Evolutionary conservation across 257 asterid species (phyloP).

Genomic region (Lantana camara): DNA sequence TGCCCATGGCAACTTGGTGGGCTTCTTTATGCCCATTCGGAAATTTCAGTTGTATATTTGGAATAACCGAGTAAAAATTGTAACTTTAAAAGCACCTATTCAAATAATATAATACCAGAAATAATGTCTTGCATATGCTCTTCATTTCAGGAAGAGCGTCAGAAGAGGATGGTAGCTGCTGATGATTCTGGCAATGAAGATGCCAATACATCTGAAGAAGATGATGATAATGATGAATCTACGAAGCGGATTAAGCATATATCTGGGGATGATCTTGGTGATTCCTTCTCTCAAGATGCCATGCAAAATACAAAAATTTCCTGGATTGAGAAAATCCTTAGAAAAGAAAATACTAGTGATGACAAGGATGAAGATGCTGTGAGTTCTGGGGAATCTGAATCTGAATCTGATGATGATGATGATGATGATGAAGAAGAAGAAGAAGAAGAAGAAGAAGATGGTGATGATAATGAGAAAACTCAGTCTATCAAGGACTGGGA

Average conservation of each 20-base stretch:
- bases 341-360: conserved; percentile 38
- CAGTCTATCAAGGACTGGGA: conserved; percentile 88
- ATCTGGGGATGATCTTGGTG: conserved; percentile 98
- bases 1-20: neutral
- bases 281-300: conserved; percentile 63
- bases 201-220: conserved; percentile 52
- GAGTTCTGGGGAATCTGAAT: too few species aligned
- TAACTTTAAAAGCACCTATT: conserved; percentile 1
- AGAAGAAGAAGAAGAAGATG: conserved; percentile 43
- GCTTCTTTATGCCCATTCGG: neutral
- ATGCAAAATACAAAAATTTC: conserved; percentile 44
- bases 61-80: neutral
- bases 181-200: conserved; percentile 75
- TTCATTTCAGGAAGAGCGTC: conserved; percentile 77
- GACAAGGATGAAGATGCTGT: too few species aligned
- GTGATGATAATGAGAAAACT: conserved; percentile 39
- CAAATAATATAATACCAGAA: neutral
- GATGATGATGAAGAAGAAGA: conserved; percentile 47
- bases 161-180: conserved; percentile 74
- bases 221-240: conserved; percentile 44
- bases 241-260: conserved; percentile 42
- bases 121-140: conserved; percentile 25
- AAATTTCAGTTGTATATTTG: neutral
- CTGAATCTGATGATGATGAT: conserved; percentile 32
- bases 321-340: conserved; percentile 64